These are phyloP conservation scores for Arachis stenosperma DNA, from an alignment of 306 rosid species.

Conservation along the genomic window DNA sequence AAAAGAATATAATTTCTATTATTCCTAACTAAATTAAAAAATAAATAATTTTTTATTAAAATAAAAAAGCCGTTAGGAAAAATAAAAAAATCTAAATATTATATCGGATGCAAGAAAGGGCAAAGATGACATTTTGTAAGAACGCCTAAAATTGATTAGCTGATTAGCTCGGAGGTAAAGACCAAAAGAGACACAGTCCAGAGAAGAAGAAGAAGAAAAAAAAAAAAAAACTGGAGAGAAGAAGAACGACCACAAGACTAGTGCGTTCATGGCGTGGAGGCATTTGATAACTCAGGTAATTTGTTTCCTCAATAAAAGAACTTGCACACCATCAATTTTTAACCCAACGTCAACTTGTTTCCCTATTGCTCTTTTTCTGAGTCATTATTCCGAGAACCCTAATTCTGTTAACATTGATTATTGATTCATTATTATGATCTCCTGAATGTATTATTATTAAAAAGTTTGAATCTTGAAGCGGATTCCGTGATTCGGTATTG, in stretches of 20 bases:
- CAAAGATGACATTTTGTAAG: background rate
- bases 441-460: background rate
- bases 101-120: background rate
- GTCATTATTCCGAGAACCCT: background rate
- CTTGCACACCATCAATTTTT: background rate
- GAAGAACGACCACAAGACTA: background rate
- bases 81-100: background rate
- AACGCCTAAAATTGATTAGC: background rate
- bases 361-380: background rate
- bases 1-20: no score
- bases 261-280: conserved; percentile 62
- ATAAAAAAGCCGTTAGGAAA: background rate
- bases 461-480: no score
- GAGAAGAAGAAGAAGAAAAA: background rate
- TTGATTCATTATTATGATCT: background rate
- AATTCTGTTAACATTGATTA: no score
- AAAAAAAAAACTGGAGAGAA: background rate
- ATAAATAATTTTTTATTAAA: no score
- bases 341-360: background rate
- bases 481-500: background rate
- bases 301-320: conserved; percentile 7
- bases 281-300: conserved; percentile 69
- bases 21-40: no score
- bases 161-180: background rate
- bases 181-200: background rate